Base-by-base conservation (phyloP, 1,284 basidiomycete genomes). In the Austroboletus niveus region DNA sequence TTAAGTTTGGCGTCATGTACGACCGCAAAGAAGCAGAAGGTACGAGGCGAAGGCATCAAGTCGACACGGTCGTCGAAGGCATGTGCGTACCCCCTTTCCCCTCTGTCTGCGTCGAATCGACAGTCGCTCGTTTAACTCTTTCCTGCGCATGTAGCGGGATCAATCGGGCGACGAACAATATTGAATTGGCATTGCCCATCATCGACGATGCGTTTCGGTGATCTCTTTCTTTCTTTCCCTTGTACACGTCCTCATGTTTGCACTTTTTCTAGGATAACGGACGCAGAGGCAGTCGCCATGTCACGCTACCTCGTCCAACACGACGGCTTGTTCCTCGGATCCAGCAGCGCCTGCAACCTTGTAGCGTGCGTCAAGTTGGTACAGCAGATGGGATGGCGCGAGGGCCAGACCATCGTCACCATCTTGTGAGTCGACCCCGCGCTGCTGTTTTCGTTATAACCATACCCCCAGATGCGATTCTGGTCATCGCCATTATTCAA, bases 321-420 rank as follows among this genome's bases (percentile, higher is more conserved):
- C 52, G 97, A 99, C 60, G 97, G 96, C 0, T 75, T 99, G 10
- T 98, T 98, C 72, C 76, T 99, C 22, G 97, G 97, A 5, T 98
- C 94, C 0, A 97, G 93, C 51, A 95, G 92, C 59, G 96, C 97
- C 0, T 97, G 95, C 65, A 99, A 99, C 66, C 79, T 98, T 32
- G 84, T 98, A 14, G 92, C 95, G 1, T 92, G 89, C 57, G 80
- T 98, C 11, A 86, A 87, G 60, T 74, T 92, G 6, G 85, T 81
- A 1, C 86, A 85, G 61, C 81, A 81, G 59, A 79, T 87, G 75
- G 81, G 80, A 8, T 87, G 85, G 84, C 72, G 70, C 31, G 73
- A 83, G 40, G 78, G 85, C 42, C 75, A 87, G 70, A 75, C 76
- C 8, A 63, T 96, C 35, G 91, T 92, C n/a, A 96, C 94, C 0